Evolutionary conservation across 768 basidiomycete species (phyloP).

Genomic region (Termitomyces sp.): DNA sequence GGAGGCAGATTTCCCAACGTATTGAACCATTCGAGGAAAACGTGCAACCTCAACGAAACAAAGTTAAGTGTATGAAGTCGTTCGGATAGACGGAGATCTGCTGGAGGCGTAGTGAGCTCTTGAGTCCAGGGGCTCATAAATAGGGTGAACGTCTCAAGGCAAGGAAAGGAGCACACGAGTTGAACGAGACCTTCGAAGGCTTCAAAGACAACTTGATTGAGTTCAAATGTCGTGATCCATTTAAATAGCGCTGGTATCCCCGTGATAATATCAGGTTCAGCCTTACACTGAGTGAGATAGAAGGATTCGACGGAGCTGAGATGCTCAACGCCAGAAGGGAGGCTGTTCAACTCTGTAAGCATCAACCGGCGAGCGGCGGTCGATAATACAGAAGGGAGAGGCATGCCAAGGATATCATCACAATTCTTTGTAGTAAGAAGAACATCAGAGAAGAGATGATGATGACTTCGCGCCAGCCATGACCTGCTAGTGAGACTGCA

Average conservation of each 20-base stretch:
- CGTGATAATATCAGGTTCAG: background rate
- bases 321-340: slow-evolving; percentile 5
- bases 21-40: slow-evolving; percentile 12
- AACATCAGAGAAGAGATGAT: slow-evolving; percentile 12
- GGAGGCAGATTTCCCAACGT: slow-evolving; percentile 1
- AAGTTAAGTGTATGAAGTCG: slow-evolving; percentile 10
- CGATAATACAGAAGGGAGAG: slow-evolving; percentile 3
- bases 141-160: slow-evolving; percentile 6
- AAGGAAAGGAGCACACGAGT: slow-evolving; percentile 8
- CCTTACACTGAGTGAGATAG: slow-evolving; percentile 1
- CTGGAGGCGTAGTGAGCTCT: background rate
- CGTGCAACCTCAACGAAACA: background rate
- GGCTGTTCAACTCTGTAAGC: background rate
- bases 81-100: slow-evolving; percentile 1
- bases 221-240: slow-evolving; percentile 8
- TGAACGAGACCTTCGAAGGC: slow-evolving; percentile 4
- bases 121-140: slow-evolving; percentile 8
- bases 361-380: slow-evolving; percentile 7
- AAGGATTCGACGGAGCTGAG: slow-evolving; percentile 6
- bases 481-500: slow-evolving; percentile 13
- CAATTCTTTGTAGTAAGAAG: background rate
- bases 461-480: slow-evolving; percentile 10
- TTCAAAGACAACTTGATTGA: slow-evolving; percentile 9
- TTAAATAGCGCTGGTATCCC: slow-evolving; percentile 5
- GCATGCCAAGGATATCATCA: slow-evolving; percentile 1